Base-by-base conservation (phyloP, 2,329 filamentous ascomycete genomes). In the Stemphylium lycopersici region DNA sequence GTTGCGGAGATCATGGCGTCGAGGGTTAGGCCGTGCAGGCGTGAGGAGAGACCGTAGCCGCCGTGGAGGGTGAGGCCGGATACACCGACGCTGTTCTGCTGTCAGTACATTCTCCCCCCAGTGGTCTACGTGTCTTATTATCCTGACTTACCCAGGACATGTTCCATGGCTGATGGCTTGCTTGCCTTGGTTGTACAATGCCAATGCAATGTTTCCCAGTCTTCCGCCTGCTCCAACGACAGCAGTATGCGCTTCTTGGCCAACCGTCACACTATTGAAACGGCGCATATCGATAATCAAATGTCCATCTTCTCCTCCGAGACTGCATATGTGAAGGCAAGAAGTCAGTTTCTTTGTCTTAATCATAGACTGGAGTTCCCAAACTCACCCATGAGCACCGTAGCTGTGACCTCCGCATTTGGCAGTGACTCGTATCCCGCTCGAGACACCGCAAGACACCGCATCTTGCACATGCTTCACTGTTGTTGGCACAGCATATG, bases 391-490 rank as follows among this genome's bases (percentile, higher is more conserved):
- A 45, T 79, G 77, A 0, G 78, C 77, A 1, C 69, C 85, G 58
- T 85, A 88, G 0, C 83, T 87, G 60, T 88, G 85, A 0, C 86
- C 86, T 11, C 85, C 85, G 2, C 83, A 86, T 55, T 79, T 83
- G 13, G 85, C 80, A 63, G 86, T 84, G 0, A 87, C 83, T 48
- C 79, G 79, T 22, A 82, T 69, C 4, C 72, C 73, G 52, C 77
- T 77, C 11, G 76, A 59, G 0, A 70, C 76, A 1, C 84, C 85
- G 62, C 85, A 88, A 46, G 81, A 80, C 33, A 88, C 77, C 8
- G 84, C 80, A 12, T 70, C 78, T 3, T 83, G 78, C 2, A 87
- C 79, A 47, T 87, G 80, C 7, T 80, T 63, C 2, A 79, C 73
- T 0, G 73, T 81, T 4, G 74, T 64, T 0, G 85, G 85, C 7